phyloP scores from a whole-genome alignment of 257 asterid genomes.

The Dorcoceras hygrometricum region DNA sequence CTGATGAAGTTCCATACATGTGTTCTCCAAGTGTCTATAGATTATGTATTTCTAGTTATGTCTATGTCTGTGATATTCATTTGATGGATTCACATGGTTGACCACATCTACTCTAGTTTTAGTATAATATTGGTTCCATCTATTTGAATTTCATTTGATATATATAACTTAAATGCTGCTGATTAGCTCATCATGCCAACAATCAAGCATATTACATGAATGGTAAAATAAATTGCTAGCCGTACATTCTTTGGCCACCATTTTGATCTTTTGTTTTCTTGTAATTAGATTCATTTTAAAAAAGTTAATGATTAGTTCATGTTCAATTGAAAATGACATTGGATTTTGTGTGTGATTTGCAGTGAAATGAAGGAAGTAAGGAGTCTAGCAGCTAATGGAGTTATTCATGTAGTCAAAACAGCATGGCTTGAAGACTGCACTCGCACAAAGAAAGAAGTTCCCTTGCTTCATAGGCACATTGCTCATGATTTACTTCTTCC shows the following conservation, averaged over 20 bases:
- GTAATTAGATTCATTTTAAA: slow-evolving; percentile 10
- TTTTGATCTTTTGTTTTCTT: not conserved
- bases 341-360: slow-evolving; percentile 34
- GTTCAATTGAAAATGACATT: slow-evolving; percentile 20
- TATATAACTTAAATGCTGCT: slow-evolving; percentile 14
- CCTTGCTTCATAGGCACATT: slow-evolving; percentile 72
- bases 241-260: slow-evolving; percentile 21
- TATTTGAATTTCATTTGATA: slow-evolving; percentile 11
- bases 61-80: slow-evolving; percentile 9
- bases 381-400: slow-evolving; percentile 76
- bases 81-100: slow-evolving; percentile 15
- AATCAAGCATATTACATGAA: too few relatives aligned
- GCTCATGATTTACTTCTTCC: slow-evolving; percentile 88
- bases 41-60: slow-evolving; percentile 9
- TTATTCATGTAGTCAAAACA: slow-evolving; percentile 64
- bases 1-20: slow-evolving; percentile 8
- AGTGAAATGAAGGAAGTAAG: slow-evolving; percentile 84
- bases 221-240: not conserved
- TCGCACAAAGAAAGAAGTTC: slow-evolving; percentile 65
- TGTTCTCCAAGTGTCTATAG: slow-evolving; percentile 6
- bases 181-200: slow-evolving; percentile 1
- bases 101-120: not conserved
- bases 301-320: slow-evolving; percentile 8
- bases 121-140: slow-evolving; percentile 14
- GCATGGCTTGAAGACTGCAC: slow-evolving; percentile 91